phyloP scores from a whole-genome alignment of 2,329 filamentous ascomycete species.

The Trichoderma brevicompactum region DNA sequence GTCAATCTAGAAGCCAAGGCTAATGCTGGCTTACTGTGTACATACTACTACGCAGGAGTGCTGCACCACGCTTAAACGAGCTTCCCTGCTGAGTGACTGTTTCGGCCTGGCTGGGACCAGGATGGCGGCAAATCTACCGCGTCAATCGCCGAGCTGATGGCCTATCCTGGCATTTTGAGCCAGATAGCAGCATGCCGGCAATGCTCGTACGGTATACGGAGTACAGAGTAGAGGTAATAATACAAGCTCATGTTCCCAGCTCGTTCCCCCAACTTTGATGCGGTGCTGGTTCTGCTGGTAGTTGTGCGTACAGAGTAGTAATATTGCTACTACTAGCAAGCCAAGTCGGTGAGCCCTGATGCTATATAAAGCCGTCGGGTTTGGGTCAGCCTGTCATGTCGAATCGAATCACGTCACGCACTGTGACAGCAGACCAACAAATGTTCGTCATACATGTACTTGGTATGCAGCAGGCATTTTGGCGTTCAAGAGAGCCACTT shows the following conservation, averaged over 20 bases:
- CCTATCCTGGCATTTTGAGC: not conserved
- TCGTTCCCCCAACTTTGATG: too few relatives aligned
- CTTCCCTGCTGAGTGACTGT: slow-evolving; percentile 1
- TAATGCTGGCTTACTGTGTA: not conserved
- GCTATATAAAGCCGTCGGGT: not conserved
- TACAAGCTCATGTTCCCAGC: too few relatives aligned
- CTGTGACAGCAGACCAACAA: not conserved
- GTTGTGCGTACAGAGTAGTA: too few relatives aligned
- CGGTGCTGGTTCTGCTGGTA: too few relatives aligned
- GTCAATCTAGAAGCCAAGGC: not conserved
- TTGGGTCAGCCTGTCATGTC: slow-evolving; percentile 7
- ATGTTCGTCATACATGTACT: not conserved
- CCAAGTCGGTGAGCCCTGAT: not conserved
- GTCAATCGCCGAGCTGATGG: not conserved
- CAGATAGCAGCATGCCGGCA: not conserved
- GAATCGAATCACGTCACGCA: slow-evolving; percentile 14
- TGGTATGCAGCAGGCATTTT: not conserved
- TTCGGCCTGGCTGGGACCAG: not conserved
- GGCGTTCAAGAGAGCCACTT: not conserved
- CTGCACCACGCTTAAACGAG: not conserved
- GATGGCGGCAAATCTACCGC: slow-evolving; percentile 4
- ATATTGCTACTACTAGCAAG: too few relatives aligned
- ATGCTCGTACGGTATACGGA: not conserved
- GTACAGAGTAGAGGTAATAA: too few relatives aligned
- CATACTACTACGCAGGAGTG: not conserved